Percentiles rank a stretch among this genome's conserved stretches.
These are phyloP conservation scores for Curvularia lunata DNA, from an alignment of 2,329 filamentous ascomycete species.

Conservation along the genomic window DNA sequence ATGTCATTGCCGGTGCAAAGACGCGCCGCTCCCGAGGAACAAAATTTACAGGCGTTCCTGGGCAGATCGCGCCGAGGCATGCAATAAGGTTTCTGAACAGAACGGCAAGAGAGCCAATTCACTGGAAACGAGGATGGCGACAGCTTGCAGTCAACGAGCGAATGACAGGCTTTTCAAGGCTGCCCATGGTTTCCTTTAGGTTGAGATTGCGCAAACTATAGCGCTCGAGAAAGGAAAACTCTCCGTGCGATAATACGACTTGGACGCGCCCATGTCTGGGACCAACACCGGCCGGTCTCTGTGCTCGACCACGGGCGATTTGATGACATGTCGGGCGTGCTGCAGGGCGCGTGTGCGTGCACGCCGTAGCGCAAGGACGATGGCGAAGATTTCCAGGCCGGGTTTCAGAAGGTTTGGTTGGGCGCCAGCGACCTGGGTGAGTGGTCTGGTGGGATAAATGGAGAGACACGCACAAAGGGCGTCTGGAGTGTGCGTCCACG, in stretches of 20 bases:
- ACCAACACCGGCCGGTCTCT: conserved; percentile 13
- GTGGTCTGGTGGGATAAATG: neutral
- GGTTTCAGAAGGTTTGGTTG: conserved; percentile 6
- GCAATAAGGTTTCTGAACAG: neutral
- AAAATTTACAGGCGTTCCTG: conserved; percentile 8
- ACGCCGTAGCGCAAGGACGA: conserved; percentile 9
- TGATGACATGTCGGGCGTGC: conserved; percentile 10
- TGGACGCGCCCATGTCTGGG: conserved; percentile 6
- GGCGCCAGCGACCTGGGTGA: conserved; percentile 7
- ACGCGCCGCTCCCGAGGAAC: neutral
- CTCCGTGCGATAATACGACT: conserved; percentile 5
- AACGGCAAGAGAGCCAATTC: neutral
- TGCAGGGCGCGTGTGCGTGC: conserved; percentile 5
- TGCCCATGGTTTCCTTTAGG: neutral
- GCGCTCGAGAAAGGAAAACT: neutral
- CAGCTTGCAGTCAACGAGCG: neutral
- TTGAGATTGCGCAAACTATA: neutral
- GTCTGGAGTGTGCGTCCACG: neutral
- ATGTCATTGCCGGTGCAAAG: conserved; percentile 19
- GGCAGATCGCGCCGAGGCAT: neutral
- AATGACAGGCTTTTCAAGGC: neutral
- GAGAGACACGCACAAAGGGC: neutral
- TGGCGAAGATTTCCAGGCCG: conserved; percentile 4
- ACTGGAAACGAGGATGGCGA: conserved; percentile 4
- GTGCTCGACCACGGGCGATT: conserved; percentile 7